Conservation (phyloP, 73 alveolate species). For the Loxodes magnus region DNA sequence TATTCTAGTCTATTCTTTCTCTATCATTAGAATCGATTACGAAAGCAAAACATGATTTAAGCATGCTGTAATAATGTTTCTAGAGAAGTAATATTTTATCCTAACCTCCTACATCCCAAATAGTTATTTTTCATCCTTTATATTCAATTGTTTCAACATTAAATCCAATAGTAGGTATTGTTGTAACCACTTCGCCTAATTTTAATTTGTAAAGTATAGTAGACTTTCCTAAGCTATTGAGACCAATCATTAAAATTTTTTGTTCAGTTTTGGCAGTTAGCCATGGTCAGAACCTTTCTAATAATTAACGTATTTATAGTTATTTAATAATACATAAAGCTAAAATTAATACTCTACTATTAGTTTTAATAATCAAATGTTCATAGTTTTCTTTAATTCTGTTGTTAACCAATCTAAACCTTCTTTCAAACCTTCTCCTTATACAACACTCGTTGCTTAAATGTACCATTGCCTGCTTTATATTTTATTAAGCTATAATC, state of each 20-base stretch:
- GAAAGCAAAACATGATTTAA: constrained; percentile 79
- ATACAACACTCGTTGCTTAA: constrained; percentile 79
- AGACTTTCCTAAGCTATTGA: constrained; percentile 89
- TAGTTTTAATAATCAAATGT: too few species aligned
- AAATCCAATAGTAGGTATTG: constrained; percentile 86
- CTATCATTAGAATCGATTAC: constrained; percentile 84
- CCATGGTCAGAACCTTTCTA: too few species aligned
- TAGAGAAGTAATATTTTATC: constrained; percentile 72
- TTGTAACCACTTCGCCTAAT: constrained; percentile 48
- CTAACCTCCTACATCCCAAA: constrained; percentile 92
- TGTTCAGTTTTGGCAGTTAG: too few species aligned
- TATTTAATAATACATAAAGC: too few species aligned
- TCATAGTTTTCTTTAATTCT: constrained; percentile 37
- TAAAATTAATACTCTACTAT: too few species aligned
- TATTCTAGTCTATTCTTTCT: constrained; percentile 78
- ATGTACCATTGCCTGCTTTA: constrained; percentile 84
- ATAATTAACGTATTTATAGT: too few species aligned
- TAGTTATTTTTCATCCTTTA: constrained; percentile 44
- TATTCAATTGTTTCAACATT: constrained; percentile 74
- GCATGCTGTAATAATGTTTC: constrained; percentile 77
- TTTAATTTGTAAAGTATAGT: constrained; percentile 55
- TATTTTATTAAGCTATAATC: constrained; percentile 41
- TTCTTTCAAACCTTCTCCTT: constrained; percentile 89
- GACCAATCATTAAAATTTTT: constrained; percentile 83
- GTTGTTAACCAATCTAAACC: constrained; percentile 89